A percentile compares a stretch with the other conserved stretches of the same genome.
These are phyloP conservation scores for Solanum ahanhuiri DNA, from an alignment of 257 asterid species.

Conservation along the genomic window DNA sequence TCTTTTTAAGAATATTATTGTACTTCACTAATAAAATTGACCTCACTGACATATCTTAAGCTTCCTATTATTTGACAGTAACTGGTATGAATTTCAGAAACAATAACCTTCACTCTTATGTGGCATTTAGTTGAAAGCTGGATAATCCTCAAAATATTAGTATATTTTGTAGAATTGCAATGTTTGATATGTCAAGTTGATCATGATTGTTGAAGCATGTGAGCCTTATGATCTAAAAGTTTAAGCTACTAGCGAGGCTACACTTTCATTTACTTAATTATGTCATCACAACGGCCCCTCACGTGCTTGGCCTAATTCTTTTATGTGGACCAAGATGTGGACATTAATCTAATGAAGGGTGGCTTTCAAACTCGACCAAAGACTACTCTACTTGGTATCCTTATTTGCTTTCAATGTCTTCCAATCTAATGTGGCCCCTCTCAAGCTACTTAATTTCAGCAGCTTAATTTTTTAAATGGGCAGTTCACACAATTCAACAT, in stretches of 20 bases:
- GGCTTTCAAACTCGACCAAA: background rate
- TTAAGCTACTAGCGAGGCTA: background rate
- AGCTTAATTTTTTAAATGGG: background rate
- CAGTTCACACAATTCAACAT: background rate
- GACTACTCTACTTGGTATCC: background rate
- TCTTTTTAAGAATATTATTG: background rate
- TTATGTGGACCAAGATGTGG: background rate
- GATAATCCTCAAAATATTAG: background rate
- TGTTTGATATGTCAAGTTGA: background rate
- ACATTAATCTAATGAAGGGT: background rate
- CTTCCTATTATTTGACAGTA: background rate
- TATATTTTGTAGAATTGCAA: background rate
- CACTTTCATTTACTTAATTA: background rate
- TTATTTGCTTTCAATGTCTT: background rate
- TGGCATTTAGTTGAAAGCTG: background rate
- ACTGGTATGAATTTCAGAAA: background rate
- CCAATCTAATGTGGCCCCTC: background rate
- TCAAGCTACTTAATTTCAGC: background rate
- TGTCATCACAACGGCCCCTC: background rate
- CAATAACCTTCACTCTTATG: background rate
- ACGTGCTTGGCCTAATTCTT: background rate
- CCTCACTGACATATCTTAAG: background rate
- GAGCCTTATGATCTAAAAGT: background rate
- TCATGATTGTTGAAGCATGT: background rate
- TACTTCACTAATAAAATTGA: background rate